Evolutionary conservation across 495 filamentous ascomycete genomes (phyloP).

Genomic region (Astrothelium macrocarpum): DNA sequence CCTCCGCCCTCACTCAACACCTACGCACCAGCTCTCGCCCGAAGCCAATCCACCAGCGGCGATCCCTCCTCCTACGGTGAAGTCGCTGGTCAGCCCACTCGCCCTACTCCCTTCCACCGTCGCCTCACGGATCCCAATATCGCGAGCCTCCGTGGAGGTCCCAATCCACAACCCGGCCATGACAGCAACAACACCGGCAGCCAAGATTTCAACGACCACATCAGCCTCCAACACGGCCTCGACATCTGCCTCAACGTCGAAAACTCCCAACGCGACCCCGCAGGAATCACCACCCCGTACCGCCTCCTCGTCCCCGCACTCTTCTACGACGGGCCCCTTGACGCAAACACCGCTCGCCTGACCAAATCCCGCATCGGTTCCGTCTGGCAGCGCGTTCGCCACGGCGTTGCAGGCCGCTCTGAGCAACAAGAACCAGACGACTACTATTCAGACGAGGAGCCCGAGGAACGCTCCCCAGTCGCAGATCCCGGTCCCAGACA

Average conservation of each 20-base stretch:
- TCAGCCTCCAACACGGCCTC: constrained; percentile 68
- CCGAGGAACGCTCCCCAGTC: neutral
- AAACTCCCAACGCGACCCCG: constrained; percentile 71
- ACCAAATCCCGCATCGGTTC: neutral
- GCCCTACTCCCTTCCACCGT: constrained; percentile 53
- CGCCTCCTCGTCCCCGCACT: constrained; percentile 75
- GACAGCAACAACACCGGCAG: constrained; percentile 23
- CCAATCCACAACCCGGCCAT: constrained; percentile 14
- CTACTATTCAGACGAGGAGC: neutral
- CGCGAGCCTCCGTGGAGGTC: constrained; percentile 10
- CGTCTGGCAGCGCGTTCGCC: neutral
- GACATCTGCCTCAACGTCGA: constrained; percentile 83
- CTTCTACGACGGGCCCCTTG: constrained; percentile 35
- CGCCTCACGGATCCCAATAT: constrained; percentile 52
- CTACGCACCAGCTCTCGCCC: neutral
- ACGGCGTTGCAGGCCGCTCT: neutral
- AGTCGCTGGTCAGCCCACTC: constrained; percentile 21
- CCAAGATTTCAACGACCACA: constrained; percentile 21
- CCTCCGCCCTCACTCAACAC: neutral
- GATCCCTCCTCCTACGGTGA: neutral
- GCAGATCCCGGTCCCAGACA: neutral
- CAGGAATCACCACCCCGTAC: constrained; percentile 83
- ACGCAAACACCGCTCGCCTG: constrained; percentile 2
- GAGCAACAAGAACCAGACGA: neutral
- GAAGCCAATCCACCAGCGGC: neutral